These are phyloP conservation scores for Pleurotus pulmonarius DNA, from an alignment of 768 basidiomycete species.

Conservation along the genomic window DNA sequence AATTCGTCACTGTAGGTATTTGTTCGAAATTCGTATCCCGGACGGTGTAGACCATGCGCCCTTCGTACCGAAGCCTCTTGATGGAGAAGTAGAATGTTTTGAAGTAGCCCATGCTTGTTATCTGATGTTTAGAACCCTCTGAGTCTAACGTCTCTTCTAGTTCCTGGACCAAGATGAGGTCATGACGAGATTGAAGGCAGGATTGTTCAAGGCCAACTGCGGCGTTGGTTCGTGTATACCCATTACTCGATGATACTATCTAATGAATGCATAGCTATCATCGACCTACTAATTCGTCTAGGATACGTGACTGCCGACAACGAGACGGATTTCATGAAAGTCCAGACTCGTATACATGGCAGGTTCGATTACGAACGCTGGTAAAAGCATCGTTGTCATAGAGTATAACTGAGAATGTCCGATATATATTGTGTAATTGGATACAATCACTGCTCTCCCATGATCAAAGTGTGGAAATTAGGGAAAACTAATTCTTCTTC, in stretches of 20 bases:
- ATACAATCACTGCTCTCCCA: constrained; percentile 33
- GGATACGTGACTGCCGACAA: constrained; percentile 85
- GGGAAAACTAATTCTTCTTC: constrained; percentile 97
- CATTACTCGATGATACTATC: neutral
- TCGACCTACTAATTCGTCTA: constrained; percentile 87
- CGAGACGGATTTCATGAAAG: constrained; percentile 79
- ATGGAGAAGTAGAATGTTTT: constrained; percentile 94
- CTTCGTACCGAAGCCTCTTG: constrained; percentile 69
- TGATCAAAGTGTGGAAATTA: constrained; percentile 82
- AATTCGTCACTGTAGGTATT: constrained; percentile 47
- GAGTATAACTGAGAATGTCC: neutral
- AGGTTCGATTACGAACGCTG: constrained; percentile 63
- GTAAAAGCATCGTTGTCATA: constrained; percentile 15
- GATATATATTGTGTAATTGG: neutral
- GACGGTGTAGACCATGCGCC: constrained; percentile 36
- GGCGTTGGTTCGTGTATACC: constrained; percentile 57
- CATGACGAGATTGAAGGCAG: constrained; percentile 56
- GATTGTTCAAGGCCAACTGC: constrained; percentile 92
- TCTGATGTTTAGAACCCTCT: neutral
- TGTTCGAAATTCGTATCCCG: constrained; percentile 81
- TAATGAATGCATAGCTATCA: constrained; percentile 50
- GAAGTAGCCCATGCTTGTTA: constrained; percentile 44
- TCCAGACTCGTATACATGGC: constrained; percentile 71
- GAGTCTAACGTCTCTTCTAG: constrained; percentile 31
- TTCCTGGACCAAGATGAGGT: constrained; percentile 64